Percentiles rank a stretch among this genome's conserved stretches.
These are phyloP conservation scores for Kodamaea kakaduensis DNA, from an alignment of 805 yeast genomes.

Conservation along the genomic window DNA sequence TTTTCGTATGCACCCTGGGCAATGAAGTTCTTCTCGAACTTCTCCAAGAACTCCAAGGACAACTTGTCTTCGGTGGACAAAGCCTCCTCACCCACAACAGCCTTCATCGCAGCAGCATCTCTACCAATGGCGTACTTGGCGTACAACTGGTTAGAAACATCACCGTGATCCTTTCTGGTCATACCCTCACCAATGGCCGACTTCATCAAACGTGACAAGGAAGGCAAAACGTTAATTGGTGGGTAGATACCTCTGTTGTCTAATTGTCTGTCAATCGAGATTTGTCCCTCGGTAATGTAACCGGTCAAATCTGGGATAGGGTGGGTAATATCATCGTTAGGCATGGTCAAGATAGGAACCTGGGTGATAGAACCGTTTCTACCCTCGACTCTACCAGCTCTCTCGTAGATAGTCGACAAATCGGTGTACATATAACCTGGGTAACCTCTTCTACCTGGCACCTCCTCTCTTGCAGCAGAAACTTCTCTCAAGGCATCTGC, in stretches of 20 bases:
- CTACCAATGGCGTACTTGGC: conserved; percentile 99
- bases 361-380: conserved; percentile 99
- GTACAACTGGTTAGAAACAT: conserved; percentile 96
- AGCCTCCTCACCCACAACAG: conserved; percentile 99
- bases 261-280: conserved; percentile 93
- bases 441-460: conserved; percentile 99
- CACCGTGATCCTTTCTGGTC: conserved; percentile 99
- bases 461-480: conserved; percentile 99
- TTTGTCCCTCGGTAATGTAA: conserved; percentile 98
- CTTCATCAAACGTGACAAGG: conserved; percentile 97
- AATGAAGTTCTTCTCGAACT: conserved; percentile 93
- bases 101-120: conserved; percentile 99
- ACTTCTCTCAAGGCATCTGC: conserved; percentile 99
- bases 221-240: conserved; percentile 97
- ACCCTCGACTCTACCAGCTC: conserved; percentile 99
- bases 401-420: conserved; percentile 96
- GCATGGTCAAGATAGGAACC: conserved; percentile 98
- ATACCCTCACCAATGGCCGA: conserved; percentile 99
- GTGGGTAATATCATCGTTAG: conserved; percentile 99
- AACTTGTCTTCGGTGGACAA: conserved; percentile 95
- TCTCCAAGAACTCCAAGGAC: conserved; percentile 95
- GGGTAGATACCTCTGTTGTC: conserved; percentile 97
- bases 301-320: conserved; percentile 99
- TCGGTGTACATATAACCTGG: conserved; percentile 99
- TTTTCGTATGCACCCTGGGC: conserved; percentile 96